Evolutionary conservation across 176 grass and related monocot species (phyloP).

Genomic region (Tillandsia fasciculata): DNA sequence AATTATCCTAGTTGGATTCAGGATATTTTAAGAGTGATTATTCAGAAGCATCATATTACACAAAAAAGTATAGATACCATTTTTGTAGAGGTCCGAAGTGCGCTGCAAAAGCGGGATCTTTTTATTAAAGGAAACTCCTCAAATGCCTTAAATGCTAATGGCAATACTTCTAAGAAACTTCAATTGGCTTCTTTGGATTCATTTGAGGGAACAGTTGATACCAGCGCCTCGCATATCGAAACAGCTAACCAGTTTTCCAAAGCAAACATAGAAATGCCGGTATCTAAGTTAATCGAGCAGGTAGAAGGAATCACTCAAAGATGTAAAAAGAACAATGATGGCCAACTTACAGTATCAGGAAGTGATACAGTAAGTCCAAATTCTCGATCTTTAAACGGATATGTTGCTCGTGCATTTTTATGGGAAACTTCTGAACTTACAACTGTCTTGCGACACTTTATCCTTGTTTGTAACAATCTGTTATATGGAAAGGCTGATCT

Average conservation of each 20-base stretch:
- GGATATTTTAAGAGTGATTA: constrained; percentile 22
- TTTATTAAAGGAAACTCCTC: neutral
- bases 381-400: constrained; percentile 21
- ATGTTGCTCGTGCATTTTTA: constrained; percentile 72
- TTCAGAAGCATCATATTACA: constrained; percentile 25
- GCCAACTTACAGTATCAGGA: constrained; percentile 23
- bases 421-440: constrained; percentile 75
- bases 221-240: neutral
- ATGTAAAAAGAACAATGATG: constrained; percentile 38
- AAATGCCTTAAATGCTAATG: neutral
- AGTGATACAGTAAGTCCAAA: constrained; percentile 3
- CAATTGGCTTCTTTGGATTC: neutral
- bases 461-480: constrained; percentile 61
- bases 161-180: neutral
- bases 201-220: neutral
- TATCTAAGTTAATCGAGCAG: constrained; percentile 67
- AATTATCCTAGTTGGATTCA: constrained; percentile 25
- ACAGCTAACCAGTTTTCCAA: constrained; percentile 20
- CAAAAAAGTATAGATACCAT: constrained; percentile 15
- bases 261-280: constrained; percentile 31
- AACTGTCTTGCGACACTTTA: constrained; percentile 49
- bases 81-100: constrained; percentile 18
- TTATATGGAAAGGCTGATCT: constrained; percentile 44
- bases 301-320: constrained; percentile 71
- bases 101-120: neutral